A percentile compares a stretch with the other conserved stretches of the same genome.
Evolutionary conservation across 2,329 filamentous ascomycete species (phyloP).

Genomic region (Exophiala alcalophila): DNA sequence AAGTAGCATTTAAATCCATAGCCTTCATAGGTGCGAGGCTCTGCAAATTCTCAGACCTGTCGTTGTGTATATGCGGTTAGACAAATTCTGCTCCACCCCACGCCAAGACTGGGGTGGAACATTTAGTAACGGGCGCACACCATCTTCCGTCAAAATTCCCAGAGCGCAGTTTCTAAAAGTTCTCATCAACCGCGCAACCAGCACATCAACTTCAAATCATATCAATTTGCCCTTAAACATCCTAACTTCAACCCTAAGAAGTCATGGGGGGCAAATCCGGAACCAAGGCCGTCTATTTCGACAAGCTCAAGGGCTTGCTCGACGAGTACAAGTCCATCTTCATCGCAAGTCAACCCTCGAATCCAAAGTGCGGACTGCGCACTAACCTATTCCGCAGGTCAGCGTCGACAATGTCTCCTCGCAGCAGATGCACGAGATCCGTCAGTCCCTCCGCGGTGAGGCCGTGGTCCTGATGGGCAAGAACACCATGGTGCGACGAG

Average conservation of each 20-base stretch:
- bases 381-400: conserved; percentile 47
- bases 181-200: conserved; percentile 16
- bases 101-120: too few species aligned
- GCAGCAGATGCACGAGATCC: conserved; percentile 99
- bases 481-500: conserved; percentile 99
- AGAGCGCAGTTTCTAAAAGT: conserved; percentile 10
- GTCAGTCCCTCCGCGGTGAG: conserved; percentile 81
- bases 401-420: conserved; percentile 90
- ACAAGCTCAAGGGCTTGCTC: conserved; percentile 97
- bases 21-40: too few species aligned
- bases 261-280: conserved; percentile 97
- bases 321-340: conserved; percentile 97
- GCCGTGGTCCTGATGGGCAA: conserved; percentile 99
- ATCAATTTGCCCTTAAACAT: conserved; percentile 79
- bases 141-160: conserved; percentile 7
- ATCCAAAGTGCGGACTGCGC: neutral
- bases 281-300: conserved; percentile 97
- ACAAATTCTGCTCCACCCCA: too few species aligned
- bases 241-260: conserved; percentile 94
- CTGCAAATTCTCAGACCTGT: too few species aligned
- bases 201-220: conserved; percentile 31
- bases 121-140: too few species aligned
- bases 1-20: too few species aligned
- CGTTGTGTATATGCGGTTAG: too few species aligned
- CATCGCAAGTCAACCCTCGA: conserved; percentile 58